Evolutionary conservation across 768 basidiomycete species (phyloP).

Genomic region (Tulasnella sp.): DNA sequence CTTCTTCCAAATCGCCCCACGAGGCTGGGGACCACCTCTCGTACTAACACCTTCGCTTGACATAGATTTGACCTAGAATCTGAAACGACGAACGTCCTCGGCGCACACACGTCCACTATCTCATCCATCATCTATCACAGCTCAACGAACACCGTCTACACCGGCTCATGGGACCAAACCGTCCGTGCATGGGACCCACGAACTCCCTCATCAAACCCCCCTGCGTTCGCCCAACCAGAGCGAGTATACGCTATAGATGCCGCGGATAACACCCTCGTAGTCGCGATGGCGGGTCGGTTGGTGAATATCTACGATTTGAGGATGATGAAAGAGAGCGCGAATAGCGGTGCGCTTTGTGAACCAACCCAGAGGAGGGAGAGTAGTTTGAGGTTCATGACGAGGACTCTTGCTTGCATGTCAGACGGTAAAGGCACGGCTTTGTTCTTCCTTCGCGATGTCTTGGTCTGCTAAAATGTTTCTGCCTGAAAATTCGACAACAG

Average conservation of each 20-base stretch:
- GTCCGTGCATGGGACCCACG: conserved; percentile 84
- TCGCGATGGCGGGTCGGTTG: conserved; percentile 85
- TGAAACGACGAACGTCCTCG: conserved; percentile 65
- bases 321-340: conserved; percentile 47
- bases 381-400: conserved; percentile 91
- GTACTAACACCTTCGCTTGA: background rate
- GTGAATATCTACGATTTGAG: conserved; percentile 86
- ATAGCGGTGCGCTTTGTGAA: conserved; percentile 23
- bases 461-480: background rate
- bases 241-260: conserved; percentile 80
- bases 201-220: conserved; percentile 43
- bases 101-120: conserved; percentile 73
- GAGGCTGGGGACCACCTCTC: too few relatives aligned
- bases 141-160: conserved; percentile 57
- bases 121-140: conserved; percentile 65
- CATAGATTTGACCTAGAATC: conserved; percentile 69
- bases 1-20: background rate
- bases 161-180: conserved; percentile 89
- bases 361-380: conserved; percentile 81
- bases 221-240: conserved; percentile 63
- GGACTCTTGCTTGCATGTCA: conserved; percentile 84
- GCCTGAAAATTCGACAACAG: conserved; percentile 34
- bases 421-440: conserved; percentile 71
- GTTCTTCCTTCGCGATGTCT: background rate
- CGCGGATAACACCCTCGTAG: conserved; percentile 70